Base-by-base conservation (phyloP, 768 basidiomycete species). In the Boletales sp. region DNA sequence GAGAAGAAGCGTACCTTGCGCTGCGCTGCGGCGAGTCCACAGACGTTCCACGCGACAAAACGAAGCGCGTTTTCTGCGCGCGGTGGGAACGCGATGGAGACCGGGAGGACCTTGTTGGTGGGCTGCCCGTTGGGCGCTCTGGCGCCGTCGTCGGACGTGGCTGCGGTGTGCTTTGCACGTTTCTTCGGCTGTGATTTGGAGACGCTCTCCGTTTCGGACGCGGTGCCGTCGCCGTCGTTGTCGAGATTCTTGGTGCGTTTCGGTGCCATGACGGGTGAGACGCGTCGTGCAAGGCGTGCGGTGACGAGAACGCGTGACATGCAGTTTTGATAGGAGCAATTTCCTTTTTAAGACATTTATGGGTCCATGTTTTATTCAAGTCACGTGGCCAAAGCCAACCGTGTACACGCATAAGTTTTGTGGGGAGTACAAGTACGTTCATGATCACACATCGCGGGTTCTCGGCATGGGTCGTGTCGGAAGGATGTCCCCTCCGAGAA, bases 1-100 rank as follows among this genome's bases (percentile, higher is more conserved):
- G 14, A 34, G 33, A 34, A 34, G 9, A 34, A 34, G 33, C 66
- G 44, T 49, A 85, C 90, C 79, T 94, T 93, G 69, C 86, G 92
- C 57, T 83, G 77, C 49, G 84, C 80, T 1, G 89, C 78, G 32
- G 82, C 82, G 45, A 89, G 70, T 5, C 92, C 85, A 55, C 84
- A 88, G 7, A 94, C 79, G 62, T 93, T 93, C 88, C 88, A 93
- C 5, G 85, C 66, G 14, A 79, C 78, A 28, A 94, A 70, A 14
- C 83, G 74, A 34, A 81, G 53, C 7, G 80, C 74, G 7, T 77
- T 76, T 17, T 68, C 60, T 28, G 47, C 57, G 43, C 77, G 78
- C 6, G 74, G 70, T 21, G 83, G 78, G 58, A 89, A 83, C 8
- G 61, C 50, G 42, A 90, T 83, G 33, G 72, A 67, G 18, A 71